Conservation (phyloP, 495 filamentous ascomycete species). For the Beverwykella pulmonaria region DNA sequence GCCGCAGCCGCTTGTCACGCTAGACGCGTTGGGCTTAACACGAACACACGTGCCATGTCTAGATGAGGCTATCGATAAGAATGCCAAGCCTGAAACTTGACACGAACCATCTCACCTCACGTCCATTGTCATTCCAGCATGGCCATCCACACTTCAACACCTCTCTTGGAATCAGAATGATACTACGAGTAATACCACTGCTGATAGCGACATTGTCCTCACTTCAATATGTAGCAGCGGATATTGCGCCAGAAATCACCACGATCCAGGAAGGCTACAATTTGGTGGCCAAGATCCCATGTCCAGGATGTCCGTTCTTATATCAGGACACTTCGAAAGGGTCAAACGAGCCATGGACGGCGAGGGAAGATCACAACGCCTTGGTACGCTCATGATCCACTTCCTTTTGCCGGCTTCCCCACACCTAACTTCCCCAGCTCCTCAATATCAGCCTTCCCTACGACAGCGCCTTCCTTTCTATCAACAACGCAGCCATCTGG, state of each 20-base stretch:
- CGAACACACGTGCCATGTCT: neutral
- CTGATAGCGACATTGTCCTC: neutral
- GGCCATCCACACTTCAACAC: neutral
- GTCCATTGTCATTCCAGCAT: neutral
- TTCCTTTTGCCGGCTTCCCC: neutral
- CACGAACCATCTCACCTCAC: neutral
- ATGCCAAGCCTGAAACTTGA: neutral
- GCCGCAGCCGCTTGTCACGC: too few species aligned
- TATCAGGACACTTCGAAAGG: slow-evolving; percentile 27
- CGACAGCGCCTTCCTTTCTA: neutral
- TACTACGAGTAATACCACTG: neutral
- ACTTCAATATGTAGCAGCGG: neutral
- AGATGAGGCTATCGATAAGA: neutral
- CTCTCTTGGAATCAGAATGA: slow-evolving; percentile 2
- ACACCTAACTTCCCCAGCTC: slow-evolving; percentile 13
- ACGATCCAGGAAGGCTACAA: slow-evolving; percentile 20
- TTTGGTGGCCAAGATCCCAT: slow-evolving; percentile 21
- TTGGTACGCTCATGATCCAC: slow-evolving; percentile 6
- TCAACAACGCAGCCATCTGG: slow-evolving; percentile 16
- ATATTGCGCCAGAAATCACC: slow-evolving; percentile 27
- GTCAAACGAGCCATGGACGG: slow-evolving; percentile 16
- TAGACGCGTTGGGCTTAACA: too few species aligned
- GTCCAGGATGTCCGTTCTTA: slow-evolving; percentile 26
- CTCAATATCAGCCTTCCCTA: slow-evolving; percentile 26
- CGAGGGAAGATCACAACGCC: slow-evolving; percentile 23